Evolutionary conservation across 371 early-diverging fungal species (phyloP).

Genomic region (Mortierella sp.): DNA sequence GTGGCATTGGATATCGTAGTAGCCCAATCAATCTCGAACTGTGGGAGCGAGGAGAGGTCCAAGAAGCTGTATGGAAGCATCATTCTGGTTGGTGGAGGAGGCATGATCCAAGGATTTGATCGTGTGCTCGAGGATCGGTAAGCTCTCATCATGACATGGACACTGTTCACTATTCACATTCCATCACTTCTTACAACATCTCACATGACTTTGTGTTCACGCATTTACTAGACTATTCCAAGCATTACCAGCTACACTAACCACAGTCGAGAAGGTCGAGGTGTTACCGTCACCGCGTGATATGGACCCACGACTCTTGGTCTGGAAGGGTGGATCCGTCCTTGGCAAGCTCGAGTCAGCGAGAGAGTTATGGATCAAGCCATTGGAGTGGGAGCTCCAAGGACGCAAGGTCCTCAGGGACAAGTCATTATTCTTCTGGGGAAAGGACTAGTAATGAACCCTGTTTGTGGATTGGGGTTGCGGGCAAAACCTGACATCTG

Average conservation of each 20-base stretch:
- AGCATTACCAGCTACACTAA: constrained; percentile 40
- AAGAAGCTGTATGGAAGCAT: constrained; percentile 80
- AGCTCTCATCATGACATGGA: constrained; percentile 4
- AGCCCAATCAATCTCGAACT: constrained; percentile 77
- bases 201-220: not conserved
- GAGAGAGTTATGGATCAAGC: constrained; percentile 84
- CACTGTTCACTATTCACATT: not conserved
- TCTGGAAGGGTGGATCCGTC: constrained; percentile 93
- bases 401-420: constrained; percentile 77
- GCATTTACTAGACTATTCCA: constrained; percentile 31
- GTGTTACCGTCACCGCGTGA: constrained; percentile 87
- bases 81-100: constrained; percentile 89
- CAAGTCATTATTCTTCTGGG: constrained; percentile 76
- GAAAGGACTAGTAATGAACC: constrained; percentile 41
- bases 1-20: constrained; percentile 80
- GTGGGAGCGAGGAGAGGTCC: constrained; percentile 77
- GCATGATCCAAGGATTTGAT: constrained; percentile 76
- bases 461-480: too few species aligned
- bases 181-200: not conserved
- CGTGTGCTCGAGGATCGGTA: constrained; percentile 77
- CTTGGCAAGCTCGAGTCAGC: constrained; percentile 81
- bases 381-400: constrained; percentile 78
- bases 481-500: too few species aligned
- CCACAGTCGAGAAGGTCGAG: constrained; percentile 74
- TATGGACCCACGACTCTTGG: constrained; percentile 84